phyloP scores from a whole-genome alignment of 805 yeast genomes.

The Brettanomyces nanus region DNA sequence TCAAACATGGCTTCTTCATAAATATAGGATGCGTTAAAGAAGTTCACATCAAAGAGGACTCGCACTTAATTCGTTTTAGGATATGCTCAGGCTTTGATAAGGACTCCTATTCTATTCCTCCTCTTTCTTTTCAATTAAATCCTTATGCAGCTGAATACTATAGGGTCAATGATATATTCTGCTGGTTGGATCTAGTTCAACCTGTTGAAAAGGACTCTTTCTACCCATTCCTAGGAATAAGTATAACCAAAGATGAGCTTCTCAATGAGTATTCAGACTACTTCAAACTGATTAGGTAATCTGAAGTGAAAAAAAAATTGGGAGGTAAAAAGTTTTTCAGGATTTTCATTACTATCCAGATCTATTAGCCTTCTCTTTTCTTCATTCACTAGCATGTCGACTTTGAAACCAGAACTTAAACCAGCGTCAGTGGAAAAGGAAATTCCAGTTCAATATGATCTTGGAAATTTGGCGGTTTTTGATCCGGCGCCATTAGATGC shows the following conservation, averaged over 20 bases:
- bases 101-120: not conserved
- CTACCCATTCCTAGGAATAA: not conserved
- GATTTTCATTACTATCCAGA: too few species aligned
- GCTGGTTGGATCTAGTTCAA: not conserved
- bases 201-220: not conserved
- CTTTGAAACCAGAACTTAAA: slow-evolving; percentile 25
- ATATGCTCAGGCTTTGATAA: not conserved
- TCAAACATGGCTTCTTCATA: slow-evolving; percentile 1
- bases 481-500: slow-evolving; percentile 82
- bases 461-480: slow-evolving; percentile 85
- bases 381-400: too few species aligned
- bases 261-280: too few species aligned
- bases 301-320: too few species aligned
- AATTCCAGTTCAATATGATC: slow-evolving; percentile 81
- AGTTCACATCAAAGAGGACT: not conserved
- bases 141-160: not conserved
- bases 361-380: too few species aligned
- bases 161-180: not conserved
- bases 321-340: too few species aligned
- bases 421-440: slow-evolving; percentile 87
- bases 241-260: not conserved
- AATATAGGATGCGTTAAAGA: not conserved
- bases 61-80: not conserved
- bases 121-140: not conserved
- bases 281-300: too few species aligned